Conservation (phyloP, 2,329 filamentous ascomycete species). For the Talaromyces sp. region DNA sequence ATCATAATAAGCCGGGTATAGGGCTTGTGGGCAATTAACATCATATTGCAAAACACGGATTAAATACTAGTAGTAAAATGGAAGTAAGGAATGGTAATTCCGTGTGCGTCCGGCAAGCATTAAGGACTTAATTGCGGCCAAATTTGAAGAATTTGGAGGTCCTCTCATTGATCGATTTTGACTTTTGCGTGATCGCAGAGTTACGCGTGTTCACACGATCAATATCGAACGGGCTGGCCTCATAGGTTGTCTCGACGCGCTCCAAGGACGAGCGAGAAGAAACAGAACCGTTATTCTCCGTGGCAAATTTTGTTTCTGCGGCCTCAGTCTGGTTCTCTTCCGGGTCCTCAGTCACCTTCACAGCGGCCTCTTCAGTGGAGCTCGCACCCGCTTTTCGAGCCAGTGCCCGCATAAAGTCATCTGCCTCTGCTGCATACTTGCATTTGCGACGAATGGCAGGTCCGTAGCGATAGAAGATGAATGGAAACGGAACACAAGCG, state of each 20-base stretch:
- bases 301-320: background rate
- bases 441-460: slow-evolving; percentile 36
- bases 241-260: slow-evolving; percentile 21
- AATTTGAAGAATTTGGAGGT: slow-evolving; percentile 9
- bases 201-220: slow-evolving; percentile 36
- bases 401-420: slow-evolving; percentile 33
- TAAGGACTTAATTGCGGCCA: slow-evolving; percentile 2
- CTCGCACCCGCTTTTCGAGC: slow-evolving; percentile 11
- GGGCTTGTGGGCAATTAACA: background rate
- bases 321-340: slow-evolving; percentile 4
- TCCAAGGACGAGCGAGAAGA: slow-evolving; percentile 14
- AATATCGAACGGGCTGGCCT: slow-evolving; percentile 36
- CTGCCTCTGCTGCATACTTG: slow-evolving; percentile 38
- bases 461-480: slow-evolving; percentile 44
- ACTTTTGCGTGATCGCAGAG: slow-evolving; percentile 28
- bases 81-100: background rate
- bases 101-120: background rate
- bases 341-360: background rate
- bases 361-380: background rate
- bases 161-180: slow-evolving; percentile 7
- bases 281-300: slow-evolving; percentile 5
- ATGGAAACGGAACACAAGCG: slow-evolving; percentile 40
- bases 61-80: background rate
- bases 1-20: background rate
- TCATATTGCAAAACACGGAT: background rate